These are phyloP conservation scores for Allium fistulosum DNA, from an alignment of 106 monocot genomes.

Conservation along the genomic window DNA sequence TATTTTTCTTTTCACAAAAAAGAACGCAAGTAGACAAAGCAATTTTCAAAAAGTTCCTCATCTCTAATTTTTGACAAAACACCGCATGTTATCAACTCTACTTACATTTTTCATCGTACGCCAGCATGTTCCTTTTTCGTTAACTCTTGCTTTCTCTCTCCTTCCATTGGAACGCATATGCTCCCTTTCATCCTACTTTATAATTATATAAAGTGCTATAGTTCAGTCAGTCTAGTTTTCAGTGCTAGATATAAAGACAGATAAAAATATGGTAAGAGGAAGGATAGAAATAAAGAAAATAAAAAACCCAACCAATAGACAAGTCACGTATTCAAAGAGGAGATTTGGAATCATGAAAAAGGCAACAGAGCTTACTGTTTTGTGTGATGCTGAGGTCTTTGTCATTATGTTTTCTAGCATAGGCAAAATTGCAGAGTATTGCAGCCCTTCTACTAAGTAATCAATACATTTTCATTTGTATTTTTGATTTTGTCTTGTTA, in stretches of 20 bases:
- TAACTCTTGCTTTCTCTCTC: conserved; percentile 11
- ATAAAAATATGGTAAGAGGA: conserved; percentile 12
- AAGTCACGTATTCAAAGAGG: conserved; percentile 19
- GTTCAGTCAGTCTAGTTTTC: background rate
- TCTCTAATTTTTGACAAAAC: background rate
- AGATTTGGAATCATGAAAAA: conserved; percentile 24
- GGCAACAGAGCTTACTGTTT: conserved; percentile 27
- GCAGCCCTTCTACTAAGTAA: conserved; percentile 21
- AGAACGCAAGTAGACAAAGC: no score
- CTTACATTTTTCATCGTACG: conserved; percentile 23
- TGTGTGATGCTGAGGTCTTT: conserved; percentile 32
- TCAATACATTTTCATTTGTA: background rate
- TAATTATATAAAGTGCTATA: background rate
- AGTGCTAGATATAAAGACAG: background rate
- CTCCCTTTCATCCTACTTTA: background rate
- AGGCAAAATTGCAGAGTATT: conserved; percentile 21
- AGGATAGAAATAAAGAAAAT: conserved; percentile 25
- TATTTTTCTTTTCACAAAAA: no score
- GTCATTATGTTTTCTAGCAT: conserved; percentile 27
- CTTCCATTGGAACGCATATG: conserved; percentile 7
- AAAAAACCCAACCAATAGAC: conserved; percentile 15
- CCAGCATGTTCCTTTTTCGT: conserved; percentile 15
- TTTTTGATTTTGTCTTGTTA: background rate
- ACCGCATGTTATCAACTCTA: background rate
- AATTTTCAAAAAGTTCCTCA: no score